Evolutionary conservation across 2,329 filamentous ascomycete genomes (phyloP).

Genomic region (Phialocephala subalpina): DNA sequence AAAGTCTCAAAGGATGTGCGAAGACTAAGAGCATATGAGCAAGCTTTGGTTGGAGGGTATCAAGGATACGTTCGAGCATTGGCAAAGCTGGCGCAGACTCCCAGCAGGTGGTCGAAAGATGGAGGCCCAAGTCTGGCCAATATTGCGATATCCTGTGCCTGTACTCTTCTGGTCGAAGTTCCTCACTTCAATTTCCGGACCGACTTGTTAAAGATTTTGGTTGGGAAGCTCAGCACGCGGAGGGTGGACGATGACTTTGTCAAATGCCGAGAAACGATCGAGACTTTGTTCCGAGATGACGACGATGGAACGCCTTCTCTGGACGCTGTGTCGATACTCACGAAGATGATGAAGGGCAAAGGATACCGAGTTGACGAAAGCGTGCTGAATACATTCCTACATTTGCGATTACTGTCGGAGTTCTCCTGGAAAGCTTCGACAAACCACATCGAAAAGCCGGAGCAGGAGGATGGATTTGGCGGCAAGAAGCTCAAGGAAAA

Average conservation of each 20-base stretch:
- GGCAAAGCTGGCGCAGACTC: slow-evolving; percentile 69
- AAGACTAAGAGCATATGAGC: slow-evolving; percentile 83
- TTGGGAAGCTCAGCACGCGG: slow-evolving; percentile 80
- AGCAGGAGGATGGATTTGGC: slow-evolving; percentile 47
- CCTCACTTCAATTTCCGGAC: slow-evolving; percentile 97
- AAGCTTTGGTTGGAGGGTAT: slow-evolving; percentile 85
- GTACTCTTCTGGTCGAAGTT: slow-evolving; percentile 79
- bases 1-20: slow-evolving; percentile 94
- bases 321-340: slow-evolving; percentile 83
- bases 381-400: slow-evolving; percentile 89
- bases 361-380: slow-evolving; percentile 85
- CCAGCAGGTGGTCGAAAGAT: slow-evolving; percentile 45
- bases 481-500: slow-evolving; percentile 75
- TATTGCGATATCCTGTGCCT: slow-evolving; percentile 86
- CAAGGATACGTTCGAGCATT: slow-evolving; percentile 84
- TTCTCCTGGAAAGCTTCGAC: slow-evolving; percentile 85
- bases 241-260: slow-evolving; percentile 77
- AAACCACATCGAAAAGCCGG: slow-evolving; percentile 72
- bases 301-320: slow-evolving; percentile 89
- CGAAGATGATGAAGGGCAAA: slow-evolving; percentile 94
- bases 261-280: slow-evolving; percentile 80
- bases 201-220: slow-evolving; percentile 86
- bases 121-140: slow-evolving; percentile 64
- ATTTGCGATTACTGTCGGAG: slow-evolving; percentile 86
- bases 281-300: slow-evolving; percentile 84